Evolutionary conservation across 768 basidiomycete genomes (phyloP), one percentile per base, ranked within the genome.

Genomic region (Termitomyces sp.): DNA sequence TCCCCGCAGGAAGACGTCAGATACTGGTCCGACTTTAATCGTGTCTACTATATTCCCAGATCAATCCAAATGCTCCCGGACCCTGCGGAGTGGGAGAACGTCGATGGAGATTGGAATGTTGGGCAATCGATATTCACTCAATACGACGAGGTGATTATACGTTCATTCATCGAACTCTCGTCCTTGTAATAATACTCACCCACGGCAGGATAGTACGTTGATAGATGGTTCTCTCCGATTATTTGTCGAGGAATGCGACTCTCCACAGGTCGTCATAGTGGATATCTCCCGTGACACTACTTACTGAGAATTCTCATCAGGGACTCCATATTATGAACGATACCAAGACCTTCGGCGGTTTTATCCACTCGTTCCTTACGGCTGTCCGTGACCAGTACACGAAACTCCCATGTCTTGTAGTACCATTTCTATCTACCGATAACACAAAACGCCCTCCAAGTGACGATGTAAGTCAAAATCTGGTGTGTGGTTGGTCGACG

Each of bases 241-340:
- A 15, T 80, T 88, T 52, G 76, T 88, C 5, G 90, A 93, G 64
- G 89, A 90, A 59, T 89, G 88, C 63, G 80, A 91, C 64, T 78
- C 79, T 49, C 74, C 86, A 13, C 90, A 91, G 81, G 89, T 88
- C 59, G 51, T 48, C 11, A n/a, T n/a, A 4, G 12, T 13, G 25
- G n/a, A 31, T 46, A 23, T 29, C n/a, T n/a, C 16, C 43, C 18
- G 27, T 41, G 18, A 11, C 3, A 16, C 18, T 32, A 1, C 40
- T 38, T 16, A 20, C 42, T n/a, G n/a, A n/a, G n/a, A 9, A 5
- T 53, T 2, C 7, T 33, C 56, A 9, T 15, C 58, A 91, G 87
- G 90, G 90, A 5, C 57, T 90, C 13, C 89, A 92, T 71, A 65
- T 88, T 45, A 77, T 81, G 38, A 79, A 81, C 56, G 87, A 89